phyloP scores from a whole-genome alignment of 1,284 basidiomycete species.

The Tilletia caries region DNA sequence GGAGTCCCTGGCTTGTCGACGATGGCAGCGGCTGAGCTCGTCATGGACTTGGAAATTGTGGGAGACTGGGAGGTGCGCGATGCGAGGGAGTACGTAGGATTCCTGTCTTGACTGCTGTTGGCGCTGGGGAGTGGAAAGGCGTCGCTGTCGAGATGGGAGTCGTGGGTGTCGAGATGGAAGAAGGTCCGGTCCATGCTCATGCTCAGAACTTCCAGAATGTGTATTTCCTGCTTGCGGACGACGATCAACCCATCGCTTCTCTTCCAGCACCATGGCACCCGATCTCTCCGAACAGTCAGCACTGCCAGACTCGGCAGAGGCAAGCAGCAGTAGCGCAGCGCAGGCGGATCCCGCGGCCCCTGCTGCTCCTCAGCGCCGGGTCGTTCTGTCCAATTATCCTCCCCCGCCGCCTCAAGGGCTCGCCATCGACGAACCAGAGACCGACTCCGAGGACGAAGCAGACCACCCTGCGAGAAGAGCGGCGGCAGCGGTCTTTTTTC shows the following conservation, averaged over 20 bases:
- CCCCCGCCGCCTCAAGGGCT: background rate
- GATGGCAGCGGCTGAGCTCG: conserved; percentile 12
- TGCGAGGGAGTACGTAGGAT: too few species aligned
- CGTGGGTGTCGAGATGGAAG: background rate
- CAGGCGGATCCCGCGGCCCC: background rate
- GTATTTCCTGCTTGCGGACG: background rate
- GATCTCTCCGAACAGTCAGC: conserved; percentile 5
- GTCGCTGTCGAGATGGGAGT: too few species aligned
- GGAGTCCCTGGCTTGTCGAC: background rate
- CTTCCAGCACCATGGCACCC: conserved; percentile 1
- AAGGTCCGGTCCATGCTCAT: too few species aligned
- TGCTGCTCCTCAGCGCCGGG: background rate
- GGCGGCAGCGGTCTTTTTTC: background rate
- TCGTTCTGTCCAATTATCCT: conserved; percentile 1
- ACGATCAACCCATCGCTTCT: background rate
- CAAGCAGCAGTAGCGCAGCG: background rate
- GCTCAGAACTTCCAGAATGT: too few species aligned
- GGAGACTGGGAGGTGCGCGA: background rate
- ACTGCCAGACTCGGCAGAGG: background rate
- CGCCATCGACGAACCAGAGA: background rate
- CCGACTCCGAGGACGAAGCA: conserved; percentile 3
- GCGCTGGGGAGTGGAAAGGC: background rate
- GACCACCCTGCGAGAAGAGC: conserved; percentile 5
- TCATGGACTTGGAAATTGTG: background rate
- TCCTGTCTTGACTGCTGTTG: too few species aligned